A percentile compares a stretch with the other conserved stretches of the same genome.
These are phyloP conservation scores for Mallotus japonicus DNA, from an alignment of 441 rosid species.

Conservation along the genomic window DNA sequence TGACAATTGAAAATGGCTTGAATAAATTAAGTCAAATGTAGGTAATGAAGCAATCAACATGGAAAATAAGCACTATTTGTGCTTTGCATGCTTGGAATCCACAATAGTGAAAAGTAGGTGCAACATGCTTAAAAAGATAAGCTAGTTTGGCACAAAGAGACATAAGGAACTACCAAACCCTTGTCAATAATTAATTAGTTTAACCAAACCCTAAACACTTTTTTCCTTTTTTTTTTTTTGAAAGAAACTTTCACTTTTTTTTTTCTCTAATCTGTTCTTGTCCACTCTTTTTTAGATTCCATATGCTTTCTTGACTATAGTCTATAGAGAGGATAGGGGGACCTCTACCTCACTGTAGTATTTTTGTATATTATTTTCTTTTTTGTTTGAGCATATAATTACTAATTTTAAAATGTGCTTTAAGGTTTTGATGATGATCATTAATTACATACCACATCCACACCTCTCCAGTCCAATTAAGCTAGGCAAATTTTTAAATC, in stretches of 20 bases:
- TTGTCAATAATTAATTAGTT: background rate
- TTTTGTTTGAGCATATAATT: background rate
- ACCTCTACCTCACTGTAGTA: conserved; percentile 19
- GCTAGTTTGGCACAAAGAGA: background rate
- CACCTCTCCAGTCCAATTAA: too few species aligned
- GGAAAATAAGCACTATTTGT: conserved; percentile 6
- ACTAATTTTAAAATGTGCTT: too few species aligned
- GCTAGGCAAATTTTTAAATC: too few species aligned
- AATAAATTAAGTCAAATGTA: background rate
- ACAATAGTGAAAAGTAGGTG: conserved; percentile 5
- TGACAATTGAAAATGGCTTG: too few species aligned
- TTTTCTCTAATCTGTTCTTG: background rate
- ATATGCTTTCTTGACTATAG: background rate
- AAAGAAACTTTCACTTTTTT: too few species aligned
- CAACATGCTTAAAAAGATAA: conserved; percentile 24
- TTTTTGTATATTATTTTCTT: background rate
- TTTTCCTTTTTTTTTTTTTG: background rate
- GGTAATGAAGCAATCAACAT: background rate
- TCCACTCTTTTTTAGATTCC: background rate
- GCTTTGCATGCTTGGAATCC: conserved; percentile 40
- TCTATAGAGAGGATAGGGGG: conserved; percentile 14
- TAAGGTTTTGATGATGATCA: too few species aligned
- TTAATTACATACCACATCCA: too few species aligned
- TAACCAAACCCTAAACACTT: background rate
- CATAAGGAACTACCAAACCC: background rate